phyloP scores from a whole-genome alignment of 2,329 filamentous ascomycete genomes.

The Colletotrichum incanum region DNA sequence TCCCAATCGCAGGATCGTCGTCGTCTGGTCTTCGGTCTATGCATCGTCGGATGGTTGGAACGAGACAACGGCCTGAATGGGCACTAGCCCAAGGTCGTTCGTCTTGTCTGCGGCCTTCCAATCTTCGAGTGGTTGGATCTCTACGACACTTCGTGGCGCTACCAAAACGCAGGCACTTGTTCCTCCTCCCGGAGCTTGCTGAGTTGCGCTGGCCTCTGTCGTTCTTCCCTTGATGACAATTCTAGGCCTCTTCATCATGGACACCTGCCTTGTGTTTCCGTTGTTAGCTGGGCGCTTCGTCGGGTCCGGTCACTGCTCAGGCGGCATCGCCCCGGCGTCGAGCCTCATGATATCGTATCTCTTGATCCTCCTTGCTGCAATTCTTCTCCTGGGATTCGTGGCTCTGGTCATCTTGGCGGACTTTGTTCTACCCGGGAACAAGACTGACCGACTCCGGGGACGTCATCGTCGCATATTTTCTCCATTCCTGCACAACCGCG shows the following conservation, averaged over 20 bases:
- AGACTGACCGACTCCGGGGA: neutral
- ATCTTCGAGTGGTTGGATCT: neutral
- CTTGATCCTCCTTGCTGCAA: neutral
- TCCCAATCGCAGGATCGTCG: neutral
- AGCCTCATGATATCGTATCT: neutral
- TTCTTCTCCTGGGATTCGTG: no score
- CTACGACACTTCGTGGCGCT: no score
- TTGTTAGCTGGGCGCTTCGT: neutral
- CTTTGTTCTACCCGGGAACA: neutral
- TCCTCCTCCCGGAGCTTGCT: neutral
- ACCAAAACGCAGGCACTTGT: neutral
- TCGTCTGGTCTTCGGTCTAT: conserved; percentile 27
- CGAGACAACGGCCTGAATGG: neutral
- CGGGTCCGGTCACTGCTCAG: neutral
- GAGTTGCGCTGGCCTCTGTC: neutral
- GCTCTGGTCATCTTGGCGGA: neutral
- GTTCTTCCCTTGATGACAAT: no score
- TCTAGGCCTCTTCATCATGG: neutral
- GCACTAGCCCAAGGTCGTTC: neutral
- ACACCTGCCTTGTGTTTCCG: neutral
- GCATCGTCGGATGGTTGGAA: neutral
- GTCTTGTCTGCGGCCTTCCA: neutral
- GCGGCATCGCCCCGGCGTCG: neutral
- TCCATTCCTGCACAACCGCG: neutral
- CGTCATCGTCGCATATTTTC: no score